Evolutionary conservation across 2,329 filamentous ascomycete genomes (phyloP), one percentile per base, ranked within the genome.

Genomic region (Chrysoporthe cubensis): DNA sequence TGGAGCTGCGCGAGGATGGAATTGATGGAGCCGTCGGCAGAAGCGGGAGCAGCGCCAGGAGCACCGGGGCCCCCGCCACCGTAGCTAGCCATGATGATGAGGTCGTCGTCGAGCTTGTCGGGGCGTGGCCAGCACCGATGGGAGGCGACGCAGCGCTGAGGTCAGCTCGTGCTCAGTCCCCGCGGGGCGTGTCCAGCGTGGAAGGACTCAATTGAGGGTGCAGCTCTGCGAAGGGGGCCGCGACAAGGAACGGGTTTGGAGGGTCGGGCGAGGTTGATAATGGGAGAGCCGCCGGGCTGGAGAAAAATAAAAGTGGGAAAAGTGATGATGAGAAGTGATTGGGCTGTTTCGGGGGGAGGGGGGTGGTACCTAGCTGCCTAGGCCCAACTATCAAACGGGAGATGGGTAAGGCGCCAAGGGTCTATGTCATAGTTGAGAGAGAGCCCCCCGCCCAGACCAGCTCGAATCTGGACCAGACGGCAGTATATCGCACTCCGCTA

Each of bases 1-100:
- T 77, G 78, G 2, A 80, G 76, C 73, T 79, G 81, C 69, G 79
- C 80, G 62, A 82, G 77, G 66, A 83, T 79, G 16, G 80, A 77
- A 68, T 82, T 77, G 62, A 82, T 73, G 62, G 77, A 76, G 54
- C 73, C 71, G 66, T 74, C 69, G 52, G 61, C 67, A 58, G 43
- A 56, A 32, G 34, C 58, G 32, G 44, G 44, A 58, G 42, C 42
- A 50, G 63, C 18, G 46, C 14, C 61, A 34, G 54, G 26, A n/a
- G 54, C 21, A 50, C 54, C 66, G n/a, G n/a, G 37, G 40, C 61
- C 61, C 43, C 63, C 74, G 74, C 76, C 74, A 70, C 72, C 74
- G 72, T 77, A 79, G 76, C 74, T 77, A 72, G 77, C 77, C 77
- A 78, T 78, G 72, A 56, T 68, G 72, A 57, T 43, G 26, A 26